A percentile compares a stretch with the other conserved stretches of the same genome.
These are phyloP conservation scores for Myxozyma geophila DNA, from an alignment of 805 yeast species.

Conservation along the genomic window DNA sequence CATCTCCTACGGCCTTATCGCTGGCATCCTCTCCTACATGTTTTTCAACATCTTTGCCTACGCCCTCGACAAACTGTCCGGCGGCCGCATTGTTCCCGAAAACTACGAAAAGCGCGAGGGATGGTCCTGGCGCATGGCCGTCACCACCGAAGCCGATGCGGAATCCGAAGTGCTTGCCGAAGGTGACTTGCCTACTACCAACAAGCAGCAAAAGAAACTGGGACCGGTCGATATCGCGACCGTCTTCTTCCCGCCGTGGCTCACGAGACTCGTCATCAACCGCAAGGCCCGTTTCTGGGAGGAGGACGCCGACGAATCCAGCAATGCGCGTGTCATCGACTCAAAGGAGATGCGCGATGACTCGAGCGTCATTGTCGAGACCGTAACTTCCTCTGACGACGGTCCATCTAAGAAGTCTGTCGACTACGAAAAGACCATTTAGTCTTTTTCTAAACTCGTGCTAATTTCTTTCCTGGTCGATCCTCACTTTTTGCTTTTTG, in stretches of 20 bases:
- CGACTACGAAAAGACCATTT: conserved; percentile 7
- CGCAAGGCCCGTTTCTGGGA: conserved; percentile 32
- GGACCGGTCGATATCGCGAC: background rate
- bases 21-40: conserved; percentile 36
- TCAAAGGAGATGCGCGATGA: conserved; percentile 11
- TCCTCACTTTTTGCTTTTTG: background rate
- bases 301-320: conserved; percentile 10
- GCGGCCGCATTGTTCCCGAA: conserved; percentile 31
- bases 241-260: conserved; percentile 33
- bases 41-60: conserved; percentile 29
- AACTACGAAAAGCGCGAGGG: conserved; percentile 36
- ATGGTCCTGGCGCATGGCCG: conserved; percentile 36
- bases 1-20: conserved; percentile 38
- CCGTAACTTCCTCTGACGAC: conserved; percentile 8
- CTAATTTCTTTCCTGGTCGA: background rate
- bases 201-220: conserved; percentile 4
- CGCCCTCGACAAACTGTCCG: conserved; percentile 25
- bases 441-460: background rate
- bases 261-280: conserved; percentile 18
- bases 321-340: conserved; percentile 6
- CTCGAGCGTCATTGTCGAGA: conserved; percentile 4
- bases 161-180: background rate
- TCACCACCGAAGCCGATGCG: conserved; percentile 4
- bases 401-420: conserved; percentile 13
- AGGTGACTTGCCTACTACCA: conserved; percentile 1